Percentiles rank a stretch among this genome's conserved stretches.
Conservation (phyloP, 768 basidiomycete species). For the Phlebiopsis gigantea region DNA sequence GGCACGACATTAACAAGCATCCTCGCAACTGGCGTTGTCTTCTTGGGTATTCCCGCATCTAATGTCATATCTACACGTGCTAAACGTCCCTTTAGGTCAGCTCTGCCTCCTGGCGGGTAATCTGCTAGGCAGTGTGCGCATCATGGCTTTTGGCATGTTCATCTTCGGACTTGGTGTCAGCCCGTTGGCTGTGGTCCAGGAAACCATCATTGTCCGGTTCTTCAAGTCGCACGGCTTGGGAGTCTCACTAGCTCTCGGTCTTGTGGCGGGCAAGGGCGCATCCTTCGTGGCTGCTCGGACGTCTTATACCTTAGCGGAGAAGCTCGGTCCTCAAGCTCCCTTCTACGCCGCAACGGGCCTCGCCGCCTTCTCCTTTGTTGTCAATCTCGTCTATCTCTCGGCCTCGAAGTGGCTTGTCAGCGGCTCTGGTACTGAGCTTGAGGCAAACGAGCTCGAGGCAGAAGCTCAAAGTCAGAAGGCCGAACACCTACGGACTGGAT, state of each 20-base stretch:
- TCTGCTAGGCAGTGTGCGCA: constrained; percentile 48
- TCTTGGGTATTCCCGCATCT: constrained; percentile 39
- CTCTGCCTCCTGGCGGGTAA: constrained; percentile 63
- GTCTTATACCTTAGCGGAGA: constrained; percentile 69
- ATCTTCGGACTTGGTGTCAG: constrained; percentile 76
- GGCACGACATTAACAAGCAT: constrained; percentile 72
- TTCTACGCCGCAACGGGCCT: constrained; percentile 66
- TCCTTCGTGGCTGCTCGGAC: constrained; percentile 74
- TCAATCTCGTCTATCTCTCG: constrained; percentile 65
- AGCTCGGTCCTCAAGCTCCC: constrained; percentile 64
- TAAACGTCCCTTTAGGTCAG: constrained; percentile 42
- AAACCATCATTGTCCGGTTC: constrained; percentile 80
- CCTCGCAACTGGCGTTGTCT: constrained; percentile 68
- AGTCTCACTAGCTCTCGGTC: constrained; percentile 74
- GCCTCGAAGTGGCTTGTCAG: constrained; percentile 61
- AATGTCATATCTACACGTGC: background rate
- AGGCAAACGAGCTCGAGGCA: constrained; percentile 53
- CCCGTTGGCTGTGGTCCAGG: constrained; percentile 78
- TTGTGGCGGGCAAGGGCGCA: constrained; percentile 74
- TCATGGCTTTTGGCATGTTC: constrained; percentile 75
- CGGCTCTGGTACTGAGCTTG: constrained; percentile 56
- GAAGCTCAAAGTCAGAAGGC: constrained; percentile 36
- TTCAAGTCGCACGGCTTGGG: constrained; percentile 74
- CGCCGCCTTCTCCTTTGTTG: constrained; percentile 56
- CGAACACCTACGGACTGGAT: constrained; percentile 25